Base-by-base conservation (phyloP, 108 stramenopile species). In the Asterionellopsis glacialis region DNA sequence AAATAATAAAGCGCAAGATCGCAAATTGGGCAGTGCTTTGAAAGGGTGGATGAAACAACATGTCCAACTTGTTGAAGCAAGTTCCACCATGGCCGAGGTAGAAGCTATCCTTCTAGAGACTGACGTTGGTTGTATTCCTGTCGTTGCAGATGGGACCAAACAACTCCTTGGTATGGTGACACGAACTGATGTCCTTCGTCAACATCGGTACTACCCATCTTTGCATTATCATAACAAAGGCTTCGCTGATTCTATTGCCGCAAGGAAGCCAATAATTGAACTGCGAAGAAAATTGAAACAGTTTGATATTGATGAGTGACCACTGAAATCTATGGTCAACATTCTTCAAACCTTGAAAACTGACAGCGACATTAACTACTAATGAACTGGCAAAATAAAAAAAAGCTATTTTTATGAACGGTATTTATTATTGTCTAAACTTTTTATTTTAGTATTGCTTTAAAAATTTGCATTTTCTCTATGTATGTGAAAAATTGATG, bases 31-130 rank as follows among this genome's bases (percentile, higher is more conserved):
- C 22, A 81, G 85, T 52, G 78, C 91, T 27, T 69, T 94, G 19
- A 94, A 94, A 68, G 92, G 79, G 16, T 94, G 92, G 92, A 94
- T 94, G 92, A 83, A 85, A 39, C 87, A 94, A 57, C 87, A 94
- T 61, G 84, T 94, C 49, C 69, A 74, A 57, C 68, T 73, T n/a
- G 86, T 84, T 10, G 84, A 83, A 43, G 83, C 79, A 0, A 75
- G 76, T 63, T 57, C 54, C 33, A 94, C 92, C 11, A 89, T 94
- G 92, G 71, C 81, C 0, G 88, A 94, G 55, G 87, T 88, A 1
- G 91, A 93, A 61, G 69, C 71, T 11, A 76, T 94, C 55, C 69
- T 94, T 21, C 57, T 94, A 43, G 88, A 84, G 41, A 85, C 72
- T 40, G 92, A 90, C 67, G 84, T 91, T 11, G 90, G 90, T 9